Evolutionary conservation across 306 rosid species (phyloP).

Genomic region (Astragalus membranaceus): DNA sequence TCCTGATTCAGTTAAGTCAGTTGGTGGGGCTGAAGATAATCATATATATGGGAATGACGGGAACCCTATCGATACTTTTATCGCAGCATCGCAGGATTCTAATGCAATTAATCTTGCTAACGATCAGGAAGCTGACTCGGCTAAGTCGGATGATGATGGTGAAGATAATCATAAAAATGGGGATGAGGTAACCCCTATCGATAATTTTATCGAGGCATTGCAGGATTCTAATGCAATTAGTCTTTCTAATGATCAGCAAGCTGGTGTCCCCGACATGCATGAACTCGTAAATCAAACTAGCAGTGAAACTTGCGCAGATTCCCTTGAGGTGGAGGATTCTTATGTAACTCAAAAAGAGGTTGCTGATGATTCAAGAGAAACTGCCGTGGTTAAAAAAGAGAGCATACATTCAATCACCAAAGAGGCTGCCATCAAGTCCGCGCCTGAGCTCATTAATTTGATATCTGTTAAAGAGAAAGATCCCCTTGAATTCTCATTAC

Average conservation of each 20-base stretch:
- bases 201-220: slow-evolving; percentile 16
- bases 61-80: slow-evolving; percentile 19
- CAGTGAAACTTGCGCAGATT: slow-evolving; percentile 11
- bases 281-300: slow-evolving; percentile 14
- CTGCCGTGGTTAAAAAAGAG: background rate
- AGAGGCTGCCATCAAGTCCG: background rate
- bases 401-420: slow-evolving; percentile 2
- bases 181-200: slow-evolving; percentile 32
- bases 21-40: background rate
- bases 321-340: slow-evolving; percentile 22
- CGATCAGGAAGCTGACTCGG: background rate
- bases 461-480: slow-evolving; percentile 1
- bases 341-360: slow-evolving; percentile 10
- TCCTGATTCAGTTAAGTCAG: slow-evolving; percentile 20
- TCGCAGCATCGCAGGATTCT: slow-evolving; percentile 20
- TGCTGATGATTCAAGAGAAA: slow-evolving; percentile 27
- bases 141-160: slow-evolving; percentile 10
- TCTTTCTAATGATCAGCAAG: slow-evolving; percentile 25
- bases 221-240: slow-evolving; percentile 21
- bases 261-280: slow-evolving; percentile 7
- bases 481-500: background rate
- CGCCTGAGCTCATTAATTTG: background rate
- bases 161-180: background rate
- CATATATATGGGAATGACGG: slow-evolving; percentile 23
- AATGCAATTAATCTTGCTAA: slow-evolving; percentile 17